Evolutionary conservation across 208 protist genomes (phyloP).

Genomic region (Histomonas meleagridis): DNA sequence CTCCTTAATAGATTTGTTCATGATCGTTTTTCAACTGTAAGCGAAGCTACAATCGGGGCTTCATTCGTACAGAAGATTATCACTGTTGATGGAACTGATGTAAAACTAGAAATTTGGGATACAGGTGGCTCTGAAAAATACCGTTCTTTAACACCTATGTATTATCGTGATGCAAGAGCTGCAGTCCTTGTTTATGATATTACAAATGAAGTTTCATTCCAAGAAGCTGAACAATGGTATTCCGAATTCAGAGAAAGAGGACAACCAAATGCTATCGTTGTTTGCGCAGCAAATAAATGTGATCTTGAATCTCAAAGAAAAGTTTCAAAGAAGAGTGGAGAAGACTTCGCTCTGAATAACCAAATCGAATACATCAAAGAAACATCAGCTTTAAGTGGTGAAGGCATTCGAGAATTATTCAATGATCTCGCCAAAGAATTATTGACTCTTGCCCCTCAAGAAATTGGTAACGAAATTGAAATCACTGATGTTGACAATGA

Average conservation of each 20-base stretch:
- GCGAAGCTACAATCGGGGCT: not conserved
- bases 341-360: not conserved
- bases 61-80: not conserved
- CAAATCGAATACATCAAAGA: not conserved
- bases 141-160: not conserved
- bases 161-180: constrained; percentile 33
- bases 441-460: not conserved
- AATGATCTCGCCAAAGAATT: not conserved
- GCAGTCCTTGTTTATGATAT: constrained; percentile 96
- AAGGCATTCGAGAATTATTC: not conserved
- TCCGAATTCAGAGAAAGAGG: constrained; percentile 86
- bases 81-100: not conserved
- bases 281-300: not conserved
- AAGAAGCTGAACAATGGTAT: constrained; percentile 87
- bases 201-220: constrained; percentile 81
- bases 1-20: not conserved
- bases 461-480: too few species aligned
- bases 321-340: not conserved
- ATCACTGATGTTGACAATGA: too few species aligned
- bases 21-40: not conserved
- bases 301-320: not conserved
- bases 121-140: constrained; percentile 30
- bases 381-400: constrained; percentile 12
- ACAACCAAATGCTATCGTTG: constrained; percentile 70
- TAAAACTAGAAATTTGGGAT: constrained; percentile 26